phyloP scores from a whole-genome alignment of 768 basidiomycete genomes.

The Chalciporus pseudorubinellus region DNA sequence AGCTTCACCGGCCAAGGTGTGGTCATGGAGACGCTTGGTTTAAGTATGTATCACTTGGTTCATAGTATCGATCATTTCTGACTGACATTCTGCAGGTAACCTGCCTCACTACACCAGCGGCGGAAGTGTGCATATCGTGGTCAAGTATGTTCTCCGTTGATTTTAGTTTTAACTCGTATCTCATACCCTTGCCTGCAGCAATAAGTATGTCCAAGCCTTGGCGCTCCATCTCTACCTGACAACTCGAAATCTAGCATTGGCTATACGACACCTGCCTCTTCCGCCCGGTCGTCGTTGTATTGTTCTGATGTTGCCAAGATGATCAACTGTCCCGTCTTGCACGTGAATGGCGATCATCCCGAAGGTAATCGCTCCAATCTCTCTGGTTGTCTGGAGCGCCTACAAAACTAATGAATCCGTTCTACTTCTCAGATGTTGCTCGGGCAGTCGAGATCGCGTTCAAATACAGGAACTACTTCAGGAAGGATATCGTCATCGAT shows the following conservation, averaged over 20 bases:
- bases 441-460: slow-evolving; percentile 87
- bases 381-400: not conserved
- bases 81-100: slow-evolving; percentile 51
- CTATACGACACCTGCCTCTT: slow-evolving; percentile 86
- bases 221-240: slow-evolving; percentile 1
- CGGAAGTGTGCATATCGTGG: slow-evolving; percentile 86
- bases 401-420: not conserved
- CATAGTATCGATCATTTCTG: not conserved
- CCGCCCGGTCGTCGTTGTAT: slow-evolving; percentile 81
- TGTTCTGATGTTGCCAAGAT: slow-evolving; percentile 88
- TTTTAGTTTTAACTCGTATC: not conserved
- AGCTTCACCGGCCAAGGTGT: slow-evolving; percentile 90
- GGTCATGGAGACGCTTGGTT: slow-evolving; percentile 82
- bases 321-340: slow-evolving; percentile 85
- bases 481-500: slow-evolving; percentile 90
- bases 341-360: slow-evolving; percentile 89
- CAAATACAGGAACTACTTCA: slow-evolving; percentile 81
- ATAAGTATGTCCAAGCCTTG: slow-evolving; percentile 44
- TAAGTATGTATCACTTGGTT: slow-evolving; percentile 54
- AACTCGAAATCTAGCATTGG: slow-evolving; percentile 62
- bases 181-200: slow-evolving; percentile 36
- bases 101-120: slow-evolving; percentile 91
- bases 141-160: slow-evolving; percentile 58
- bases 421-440: slow-evolving; percentile 60
- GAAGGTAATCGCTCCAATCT: slow-evolving; percentile 49